A percentile compares a stretch with the other conserved stretches of the same genome.
These are phyloP conservation scores for Vanrija pseudolonga DNA, from an alignment of 1,284 basidiomycete genomes.

Conservation along the genomic window DNA sequence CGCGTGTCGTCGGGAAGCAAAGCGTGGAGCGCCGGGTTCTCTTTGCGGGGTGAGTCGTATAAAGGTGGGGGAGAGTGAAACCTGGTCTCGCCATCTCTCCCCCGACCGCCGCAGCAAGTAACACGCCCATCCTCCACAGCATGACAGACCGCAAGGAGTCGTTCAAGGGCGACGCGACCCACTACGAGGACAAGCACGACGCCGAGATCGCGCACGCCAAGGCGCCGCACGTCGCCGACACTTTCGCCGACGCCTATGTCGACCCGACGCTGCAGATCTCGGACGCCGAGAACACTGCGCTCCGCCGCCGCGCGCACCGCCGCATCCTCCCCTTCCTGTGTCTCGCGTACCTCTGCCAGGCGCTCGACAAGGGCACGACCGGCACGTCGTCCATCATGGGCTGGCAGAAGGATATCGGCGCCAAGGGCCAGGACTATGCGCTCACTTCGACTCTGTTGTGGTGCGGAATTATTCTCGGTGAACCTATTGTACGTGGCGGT, in stretches of 20 bases:
- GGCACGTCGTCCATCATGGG: conserved; percentile 35
- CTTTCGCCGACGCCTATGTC: conserved; percentile 14
- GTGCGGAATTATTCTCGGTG: conserved; percentile 31
- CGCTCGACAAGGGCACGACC: conserved; percentile 22
- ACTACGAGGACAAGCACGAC: background rate
- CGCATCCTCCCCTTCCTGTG: conserved; percentile 11
- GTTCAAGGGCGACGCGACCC: too few species aligned
- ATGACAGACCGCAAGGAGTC: too few species aligned
- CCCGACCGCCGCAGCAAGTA: too few species aligned
- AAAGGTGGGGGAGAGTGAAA: too few species aligned
- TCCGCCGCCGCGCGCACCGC: conserved; percentile 14
- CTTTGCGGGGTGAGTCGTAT: too few species aligned
- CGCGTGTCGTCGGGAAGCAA: too few species aligned
- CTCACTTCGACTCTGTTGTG: conserved; percentile 30
- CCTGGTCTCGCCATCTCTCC: too few species aligned
- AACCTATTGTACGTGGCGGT: conserved; percentile 21
- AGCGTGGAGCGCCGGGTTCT: too few species aligned
- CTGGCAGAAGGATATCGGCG: conserved; percentile 29
- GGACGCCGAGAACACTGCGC: conserved; percentile 17
- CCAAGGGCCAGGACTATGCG: conserved; percentile 35
- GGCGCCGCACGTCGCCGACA: conserved; percentile 1
- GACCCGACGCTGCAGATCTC: conserved; percentile 17
- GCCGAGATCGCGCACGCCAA: background rate
- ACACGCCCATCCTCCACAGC: too few species aligned
- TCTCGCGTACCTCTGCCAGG: conserved; percentile 16